These are phyloP conservation scores for Tuber melanosporum DNA, from an alignment of 495 filamentous ascomycete genomes.

Conservation along the genomic window DNA sequence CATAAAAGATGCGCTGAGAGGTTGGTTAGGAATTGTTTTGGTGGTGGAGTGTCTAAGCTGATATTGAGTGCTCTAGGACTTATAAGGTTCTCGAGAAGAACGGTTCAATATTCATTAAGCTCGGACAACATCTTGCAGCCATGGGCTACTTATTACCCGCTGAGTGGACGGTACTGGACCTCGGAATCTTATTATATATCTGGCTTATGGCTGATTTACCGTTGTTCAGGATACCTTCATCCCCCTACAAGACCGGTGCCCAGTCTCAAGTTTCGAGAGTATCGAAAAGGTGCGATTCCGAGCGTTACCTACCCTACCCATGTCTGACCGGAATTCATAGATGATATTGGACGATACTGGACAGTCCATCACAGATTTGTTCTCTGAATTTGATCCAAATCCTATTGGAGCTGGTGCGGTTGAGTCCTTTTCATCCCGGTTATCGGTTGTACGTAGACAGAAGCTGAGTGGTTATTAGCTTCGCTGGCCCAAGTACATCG, in stretches of 20 bases:
- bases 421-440: slow-evolving; percentile 9
- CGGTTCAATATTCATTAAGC: slow-evolving; percentile 96
- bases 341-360: slow-evolving; percentile 86
- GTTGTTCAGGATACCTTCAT: slow-evolving; percentile 67
- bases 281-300: slow-evolving; percentile 51
- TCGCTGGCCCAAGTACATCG: slow-evolving; percentile 92
- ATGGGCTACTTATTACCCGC: slow-evolving; percentile 91
- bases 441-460: slow-evolving; percentile 22
- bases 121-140: slow-evolving; percentile 88
- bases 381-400: slow-evolving; percentile 67
- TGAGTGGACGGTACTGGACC: slow-evolving; percentile 68
- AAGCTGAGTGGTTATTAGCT: slow-evolving; percentile 47
- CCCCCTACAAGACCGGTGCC: slow-evolving; percentile 91
- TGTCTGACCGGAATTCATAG: slow-evolving; percentile 25
- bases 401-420: slow-evolving; percentile 67
- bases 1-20: slow-evolving; percentile 82
- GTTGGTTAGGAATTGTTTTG: slow-evolving; percentile 17
- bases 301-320: neutral
- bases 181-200: neutral
- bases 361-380: slow-evolving; percentile 68
- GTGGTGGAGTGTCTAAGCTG: slow-evolving; percentile 9
- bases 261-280: slow-evolving; percentile 82
- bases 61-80: slow-evolving; percentile 50
- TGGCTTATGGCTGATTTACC: neutral
- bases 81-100: slow-evolving; percentile 83